phyloP scores from a whole-genome alignment of 1,284 basidiomycete genomes.

The Ustilago trichophora region DNA sequence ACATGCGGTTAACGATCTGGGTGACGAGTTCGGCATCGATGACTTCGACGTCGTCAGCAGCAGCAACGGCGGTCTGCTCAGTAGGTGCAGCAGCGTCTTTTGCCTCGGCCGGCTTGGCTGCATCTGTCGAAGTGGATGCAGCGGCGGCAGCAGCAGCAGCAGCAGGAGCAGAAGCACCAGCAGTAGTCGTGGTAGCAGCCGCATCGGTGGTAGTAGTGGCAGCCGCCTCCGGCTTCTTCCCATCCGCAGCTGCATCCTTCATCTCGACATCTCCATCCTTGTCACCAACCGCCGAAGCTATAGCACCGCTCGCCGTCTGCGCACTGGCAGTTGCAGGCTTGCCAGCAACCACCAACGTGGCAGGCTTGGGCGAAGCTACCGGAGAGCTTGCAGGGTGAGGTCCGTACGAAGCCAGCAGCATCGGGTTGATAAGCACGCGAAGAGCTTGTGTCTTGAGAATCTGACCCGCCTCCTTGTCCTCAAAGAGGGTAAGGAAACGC shows the following conservation, averaged over 20 bases:
- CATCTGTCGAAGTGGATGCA: conserved; percentile 4
- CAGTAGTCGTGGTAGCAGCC: neutral
- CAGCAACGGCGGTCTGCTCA: conserved; percentile 57
- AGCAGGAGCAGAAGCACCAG: neutral
- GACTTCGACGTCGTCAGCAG: conserved; percentile 29
- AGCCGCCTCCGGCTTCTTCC: conserved; percentile 16
- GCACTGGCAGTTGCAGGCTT: conserved; percentile 2
- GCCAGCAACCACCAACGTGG: neutral
- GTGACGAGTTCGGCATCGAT: conserved; percentile 78
- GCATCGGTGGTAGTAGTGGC: conserved; percentile 1
- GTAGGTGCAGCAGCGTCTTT: conserved; percentile 61
- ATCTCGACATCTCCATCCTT: conserved; percentile 68
- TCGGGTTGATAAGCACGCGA: conserved; percentile 88
- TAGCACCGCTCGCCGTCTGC: neutral
- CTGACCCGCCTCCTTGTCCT: conserved; percentile 75
- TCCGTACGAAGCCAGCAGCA: conserved; percentile 78
- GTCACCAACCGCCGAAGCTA: too few species aligned
- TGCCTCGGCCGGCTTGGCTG: conserved; percentile 42
- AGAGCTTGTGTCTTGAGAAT: conserved; percentile 86
- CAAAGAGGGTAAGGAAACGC: conserved; percentile 86
- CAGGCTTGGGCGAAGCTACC: conserved; percentile 20
- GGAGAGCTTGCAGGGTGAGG: conserved; percentile 21
- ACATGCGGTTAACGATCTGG: conserved; percentile 78
- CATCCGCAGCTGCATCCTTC: conserved; percentile 23
- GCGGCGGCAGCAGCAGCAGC: too few species aligned